Evolutionary conservation across 805 yeast genomes (phyloP), one percentile per base, ranked within the genome.

Genomic region (Yamadazyma paraphyllophila): DNA sequence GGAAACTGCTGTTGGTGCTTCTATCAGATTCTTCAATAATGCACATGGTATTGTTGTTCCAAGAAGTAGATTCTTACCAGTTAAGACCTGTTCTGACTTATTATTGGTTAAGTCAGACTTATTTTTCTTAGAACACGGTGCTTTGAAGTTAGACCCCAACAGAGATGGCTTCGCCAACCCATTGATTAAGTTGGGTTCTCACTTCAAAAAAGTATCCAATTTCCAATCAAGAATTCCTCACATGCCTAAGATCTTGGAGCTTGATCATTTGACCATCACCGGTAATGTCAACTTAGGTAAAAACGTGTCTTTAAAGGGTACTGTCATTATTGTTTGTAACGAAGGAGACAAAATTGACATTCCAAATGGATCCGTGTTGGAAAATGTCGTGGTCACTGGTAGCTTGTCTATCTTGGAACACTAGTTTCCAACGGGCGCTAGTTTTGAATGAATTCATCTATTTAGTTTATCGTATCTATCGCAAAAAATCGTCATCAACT

Each of bases 1-100:
- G 63, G 99, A 94, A 77, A 94, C 99, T 41, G 99, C 99, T 25
- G 96, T 89, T 58, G 99, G 99, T 76, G 98, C 99, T 33, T 98
- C 98, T 39, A 94, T 94, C 65, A 87, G 96, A 72, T 92, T 91
- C 71, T 94, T 94, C 72, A 77, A 84, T 55, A 87, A 88, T 58
- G 97, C 97, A 26, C 96, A 89, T 61, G 99, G 99, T 72, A 95
- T 94, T 58, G 96, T 90, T 60, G 99, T 94, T 32, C 98, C 99
- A 70, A 88, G 99, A 76, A 81, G 96, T 35, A 84, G 99, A 66
- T 94, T 94, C 80, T 79, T 94, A 73, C 99, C 99, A 12, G 99
- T 94, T 59, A 94, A 94, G 77, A 94, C 99, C 14, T 89, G 94
- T 68, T 90, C 97, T 6, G 99, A 94, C 67, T 74, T 94, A 69